phyloP scores from a whole-genome alignment of 352 stramenopile species.

The Thalassiosira exigua region DNA sequence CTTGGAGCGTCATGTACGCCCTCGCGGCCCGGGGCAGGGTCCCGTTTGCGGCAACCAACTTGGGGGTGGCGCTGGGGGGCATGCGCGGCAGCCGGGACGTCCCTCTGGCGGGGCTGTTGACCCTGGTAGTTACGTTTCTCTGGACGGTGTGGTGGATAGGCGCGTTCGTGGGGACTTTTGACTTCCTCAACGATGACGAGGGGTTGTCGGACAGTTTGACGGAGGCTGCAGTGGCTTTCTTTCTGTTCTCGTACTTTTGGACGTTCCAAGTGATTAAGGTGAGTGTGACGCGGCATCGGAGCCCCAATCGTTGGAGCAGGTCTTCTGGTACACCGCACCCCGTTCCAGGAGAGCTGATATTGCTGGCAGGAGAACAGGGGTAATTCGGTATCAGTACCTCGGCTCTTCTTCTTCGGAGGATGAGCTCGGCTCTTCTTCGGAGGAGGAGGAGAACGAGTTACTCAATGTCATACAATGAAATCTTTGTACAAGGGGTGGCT shows the following conservation, averaged over 20 bases:
- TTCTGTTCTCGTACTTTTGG: conserved; percentile 74
- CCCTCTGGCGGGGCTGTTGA: conserved; percentile 31
- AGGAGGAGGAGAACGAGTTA: too few relatives aligned
- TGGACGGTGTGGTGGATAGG: conserved; percentile 84
- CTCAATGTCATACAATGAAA: too few relatives aligned
- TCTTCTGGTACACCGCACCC: too few relatives aligned
- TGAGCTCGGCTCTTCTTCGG: too few relatives aligned
- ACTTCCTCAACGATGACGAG: conserved; percentile 59
- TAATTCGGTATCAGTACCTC: too few relatives aligned
- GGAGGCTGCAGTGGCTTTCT: conserved; percentile 52
- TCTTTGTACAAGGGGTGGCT: too few relatives aligned
- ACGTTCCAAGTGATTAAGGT: conserved; percentile 77
- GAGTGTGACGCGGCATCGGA: not conserved
- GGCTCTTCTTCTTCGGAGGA: too few relatives aligned
- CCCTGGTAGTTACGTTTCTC: conserved; percentile 42
- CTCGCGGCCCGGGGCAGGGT: conserved; percentile 58
- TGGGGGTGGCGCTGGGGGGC: conserved; percentile 50
- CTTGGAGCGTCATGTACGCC: conserved; percentile 44
- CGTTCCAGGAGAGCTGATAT: too few relatives aligned
- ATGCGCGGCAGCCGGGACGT: conserved; percentile 51
- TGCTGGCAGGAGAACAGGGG: too few relatives aligned
- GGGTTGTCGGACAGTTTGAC: conserved; percentile 59
- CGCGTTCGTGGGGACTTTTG: conserved; percentile 70
- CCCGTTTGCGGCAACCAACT: conserved; percentile 46
- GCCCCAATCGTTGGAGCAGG: too few relatives aligned